Percentiles rank a stretch among this genome's conserved stretches.
These are phyloP conservation scores for Malassezia restricta DNA, from an alignment of 1,284 basidiomycete species.

Conservation along the genomic window DNA sequence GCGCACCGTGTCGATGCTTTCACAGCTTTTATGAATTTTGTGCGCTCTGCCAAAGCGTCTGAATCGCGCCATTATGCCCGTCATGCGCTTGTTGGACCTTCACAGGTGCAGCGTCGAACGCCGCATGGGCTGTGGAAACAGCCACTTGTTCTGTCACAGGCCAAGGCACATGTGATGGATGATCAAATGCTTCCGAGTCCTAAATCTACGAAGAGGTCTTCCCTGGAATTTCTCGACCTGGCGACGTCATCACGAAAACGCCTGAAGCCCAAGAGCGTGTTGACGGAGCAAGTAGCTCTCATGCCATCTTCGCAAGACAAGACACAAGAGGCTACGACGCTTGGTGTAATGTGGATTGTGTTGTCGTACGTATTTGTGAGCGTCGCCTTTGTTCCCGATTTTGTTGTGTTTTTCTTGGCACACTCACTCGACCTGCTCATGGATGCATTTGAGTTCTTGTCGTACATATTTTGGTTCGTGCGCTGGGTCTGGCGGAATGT, in stretches of 20 bases:
- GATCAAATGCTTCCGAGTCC: not conserved
- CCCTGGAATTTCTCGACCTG: not conserved
- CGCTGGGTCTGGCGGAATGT: conserved; percentile 37
- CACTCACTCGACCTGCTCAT: conserved; percentile 33
- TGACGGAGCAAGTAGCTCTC: not conserved
- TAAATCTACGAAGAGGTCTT: not conserved
- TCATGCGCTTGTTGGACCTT: not conserved
- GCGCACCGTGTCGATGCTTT: conserved; percentile 36
- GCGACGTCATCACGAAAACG: not conserved
- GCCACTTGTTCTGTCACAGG: not conserved
- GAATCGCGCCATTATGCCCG: conserved; percentile 13
- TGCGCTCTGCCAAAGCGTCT: conserved; percentile 39
- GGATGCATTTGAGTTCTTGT: conserved; percentile 18
- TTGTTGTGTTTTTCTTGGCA: conserved; percentile 35
- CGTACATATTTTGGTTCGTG: conserved; percentile 33
- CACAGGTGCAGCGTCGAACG: not conserved
- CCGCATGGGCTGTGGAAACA: not conserved
- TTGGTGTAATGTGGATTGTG: conserved; percentile 2
- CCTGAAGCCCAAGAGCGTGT: not conserved
- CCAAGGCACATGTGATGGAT: not conserved
- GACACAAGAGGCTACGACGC: not conserved
- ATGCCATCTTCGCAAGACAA: no score
- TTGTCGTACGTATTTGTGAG: conserved; percentile 1
- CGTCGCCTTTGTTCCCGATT: conserved; percentile 14
- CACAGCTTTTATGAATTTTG: conserved; percentile 39